Percentiles rank a stretch among this genome's conserved stretches.
These are phyloP conservation scores for Sarocladium strictum DNA, from an alignment of 2,329 filamentous ascomycete genomes.

Conservation along the genomic window DNA sequence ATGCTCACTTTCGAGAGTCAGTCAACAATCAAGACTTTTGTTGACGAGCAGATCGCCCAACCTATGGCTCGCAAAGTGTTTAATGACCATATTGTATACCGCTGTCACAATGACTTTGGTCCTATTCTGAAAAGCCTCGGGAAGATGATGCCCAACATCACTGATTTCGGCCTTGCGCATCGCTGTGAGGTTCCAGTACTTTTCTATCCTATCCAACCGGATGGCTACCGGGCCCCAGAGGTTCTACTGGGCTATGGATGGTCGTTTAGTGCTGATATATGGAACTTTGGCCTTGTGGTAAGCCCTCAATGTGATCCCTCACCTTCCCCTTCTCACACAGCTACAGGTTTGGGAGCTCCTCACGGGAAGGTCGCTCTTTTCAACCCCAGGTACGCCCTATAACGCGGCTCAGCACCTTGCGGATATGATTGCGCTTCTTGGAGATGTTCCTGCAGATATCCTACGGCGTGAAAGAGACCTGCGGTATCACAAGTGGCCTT, in stretches of 20 bases:
- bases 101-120: not conserved
- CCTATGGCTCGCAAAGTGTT: not conserved
- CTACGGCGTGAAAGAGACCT: constrained; percentile 15
- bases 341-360: constrained; percentile 20
- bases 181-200: constrained; percentile 1
- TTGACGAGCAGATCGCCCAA: constrained; percentile 12
- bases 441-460: constrained; percentile 15
- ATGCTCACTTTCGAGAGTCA: constrained; percentile 18
- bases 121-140: not conserved
- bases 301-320: not conserved
- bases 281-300: constrained; percentile 18
- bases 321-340: no score
- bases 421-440: constrained; percentile 19
- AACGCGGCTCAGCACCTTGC: constrained; percentile 17
- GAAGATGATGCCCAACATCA: not conserved
- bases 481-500: constrained; percentile 15
- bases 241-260: constrained; percentile 17
- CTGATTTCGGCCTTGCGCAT: not conserved
- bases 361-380: constrained; percentile 16
- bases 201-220: constrained; percentile 17
- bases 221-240: constrained; percentile 18
- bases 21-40: constrained; percentile 15
- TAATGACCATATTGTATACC: not conserved
- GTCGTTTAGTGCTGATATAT: constrained; percentile 15
- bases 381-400: constrained; percentile 14